These are phyloP conservation scores for Penicillium turbatum DNA, from an alignment of 495 filamentous ascomycete species.

Conservation along the genomic window DNA sequence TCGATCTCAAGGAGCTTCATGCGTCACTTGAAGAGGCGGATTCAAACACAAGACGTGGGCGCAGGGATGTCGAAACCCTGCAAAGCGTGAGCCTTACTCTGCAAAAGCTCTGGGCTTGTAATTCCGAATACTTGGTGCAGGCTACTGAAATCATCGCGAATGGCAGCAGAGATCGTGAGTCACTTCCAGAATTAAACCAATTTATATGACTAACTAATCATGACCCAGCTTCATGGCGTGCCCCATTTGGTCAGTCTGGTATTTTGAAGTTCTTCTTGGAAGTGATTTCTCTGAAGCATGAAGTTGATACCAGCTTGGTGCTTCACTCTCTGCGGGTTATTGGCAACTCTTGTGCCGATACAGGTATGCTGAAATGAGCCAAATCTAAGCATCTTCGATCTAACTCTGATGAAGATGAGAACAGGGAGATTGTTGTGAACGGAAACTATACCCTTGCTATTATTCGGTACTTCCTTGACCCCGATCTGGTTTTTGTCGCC, in stretches of 20 bases:
- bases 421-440: constrained; percentile 60
- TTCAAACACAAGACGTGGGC: constrained; percentile 16
- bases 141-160: constrained; percentile 60
- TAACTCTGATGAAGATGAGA: constrained; percentile 55
- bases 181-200: neutral
- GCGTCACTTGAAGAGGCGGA: constrained; percentile 28
- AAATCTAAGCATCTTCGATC: neutral
- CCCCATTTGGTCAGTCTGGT: constrained; percentile 61
- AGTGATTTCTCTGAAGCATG: constrained; percentile 41
- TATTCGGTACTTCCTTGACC: constrained; percentile 47
- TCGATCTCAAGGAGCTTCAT: constrained; percentile 24
- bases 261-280: constrained; percentile 63
- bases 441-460: constrained; percentile 53
- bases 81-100: constrained; percentile 26
- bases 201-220: constrained; percentile 14
- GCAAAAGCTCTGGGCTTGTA: constrained; percentile 34
- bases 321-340: constrained; percentile 63
- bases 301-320: constrained; percentile 31
- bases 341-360: constrained; percentile 80
- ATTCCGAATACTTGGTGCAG: constrained; percentile 41
- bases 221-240: constrained; percentile 54
- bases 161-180: constrained; percentile 63
- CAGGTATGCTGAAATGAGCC: constrained; percentile 43
- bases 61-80: constrained; percentile 21
- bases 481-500: constrained; percentile 51